Conservation (phyloP, 176 grass and related monocot species). For the Juncus effusus region DNA sequence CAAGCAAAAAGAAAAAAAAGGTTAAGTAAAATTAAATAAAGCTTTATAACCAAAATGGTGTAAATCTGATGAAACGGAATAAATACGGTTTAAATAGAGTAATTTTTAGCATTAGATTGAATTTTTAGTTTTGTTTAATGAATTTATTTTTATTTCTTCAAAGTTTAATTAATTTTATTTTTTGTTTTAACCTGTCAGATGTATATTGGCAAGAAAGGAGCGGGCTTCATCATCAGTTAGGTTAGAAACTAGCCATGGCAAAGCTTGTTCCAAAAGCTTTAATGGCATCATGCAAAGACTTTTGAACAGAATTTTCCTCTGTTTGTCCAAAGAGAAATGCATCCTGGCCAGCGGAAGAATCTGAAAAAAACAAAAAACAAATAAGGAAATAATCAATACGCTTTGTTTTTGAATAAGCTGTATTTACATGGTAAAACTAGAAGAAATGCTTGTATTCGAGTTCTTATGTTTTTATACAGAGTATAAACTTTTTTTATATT, state of each 20-base stretch:
- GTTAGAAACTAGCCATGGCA: conserved; percentile 89
- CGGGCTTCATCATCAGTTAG: conserved; percentile 68
- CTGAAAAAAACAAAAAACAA: conserved; percentile 44
- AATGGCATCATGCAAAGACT: conserved; percentile 94
- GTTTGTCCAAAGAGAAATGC: conserved; percentile 84
- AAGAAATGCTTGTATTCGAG: neutral
- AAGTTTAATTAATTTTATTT: no score
- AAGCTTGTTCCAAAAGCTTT: conserved; percentile 83
- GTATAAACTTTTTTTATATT: neutral
- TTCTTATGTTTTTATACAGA: no score
- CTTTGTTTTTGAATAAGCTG: neutral
- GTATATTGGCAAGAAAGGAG: conserved; percentile 85
- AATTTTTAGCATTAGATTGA: no score
- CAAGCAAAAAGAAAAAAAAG: neutral
- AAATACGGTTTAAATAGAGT: no score
- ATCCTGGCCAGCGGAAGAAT: conserved; percentile 95
- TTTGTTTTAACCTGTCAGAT: conserved; percentile 53
- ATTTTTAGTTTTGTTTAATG: no score
- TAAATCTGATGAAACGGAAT: no score
- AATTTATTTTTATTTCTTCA: no score
- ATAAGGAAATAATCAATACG: conserved; percentile 21
- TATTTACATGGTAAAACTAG: conserved; percentile 24
- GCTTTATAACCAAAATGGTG: neutral
- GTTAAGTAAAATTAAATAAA: neutral
- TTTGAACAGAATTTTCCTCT: conserved; percentile 78